These are phyloP conservation scores for Corrigiola litoralis DNA, from an alignment of 179 eudicot species.

Conservation along the genomic window DNA sequence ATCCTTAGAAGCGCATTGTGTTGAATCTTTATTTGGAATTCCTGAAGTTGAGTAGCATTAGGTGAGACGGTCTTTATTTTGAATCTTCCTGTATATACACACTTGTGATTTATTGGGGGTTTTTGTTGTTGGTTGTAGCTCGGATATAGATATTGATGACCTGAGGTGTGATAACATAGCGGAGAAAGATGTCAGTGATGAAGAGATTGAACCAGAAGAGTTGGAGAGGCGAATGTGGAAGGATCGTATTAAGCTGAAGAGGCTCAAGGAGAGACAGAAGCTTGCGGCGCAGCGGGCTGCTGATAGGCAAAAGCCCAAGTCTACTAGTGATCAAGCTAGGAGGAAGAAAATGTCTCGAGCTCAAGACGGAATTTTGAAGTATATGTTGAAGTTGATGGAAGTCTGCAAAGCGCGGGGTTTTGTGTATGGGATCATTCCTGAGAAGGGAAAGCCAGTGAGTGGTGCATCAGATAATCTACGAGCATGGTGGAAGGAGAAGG, in stretches of 20 bases:
- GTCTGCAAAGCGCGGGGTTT: constrained; percentile 85
- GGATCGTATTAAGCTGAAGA: constrained; percentile 67
- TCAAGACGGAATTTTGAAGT: constrained; percentile 88
- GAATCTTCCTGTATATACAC: too few relatives aligned
- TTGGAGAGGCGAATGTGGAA: constrained; percentile 85
- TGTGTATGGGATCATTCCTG: constrained; percentile 82
- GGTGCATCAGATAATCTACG: constrained; percentile 78
- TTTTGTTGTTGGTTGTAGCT: constrained; percentile 36
- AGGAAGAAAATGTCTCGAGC: constrained; percentile 88
- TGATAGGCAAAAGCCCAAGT: constrained; percentile 57
- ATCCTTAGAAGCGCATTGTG: too few relatives aligned
- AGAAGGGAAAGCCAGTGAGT: constrained; percentile 81
- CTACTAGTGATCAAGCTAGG: constrained; percentile 63
- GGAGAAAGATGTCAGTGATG: constrained; percentile 88
- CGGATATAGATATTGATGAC: constrained; percentile 82
- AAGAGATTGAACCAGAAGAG: constrained; percentile 76
- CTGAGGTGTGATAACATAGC: constrained; percentile 56
- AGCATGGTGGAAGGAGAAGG: constrained; percentile 95
- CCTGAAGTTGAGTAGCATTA: too few relatives aligned
- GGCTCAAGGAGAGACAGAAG: constrained; percentile 71
- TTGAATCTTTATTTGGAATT: too few relatives aligned
- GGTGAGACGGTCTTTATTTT: too few relatives aligned
- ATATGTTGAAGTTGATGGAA: constrained; percentile 85
- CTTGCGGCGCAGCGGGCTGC: constrained; percentile 57
- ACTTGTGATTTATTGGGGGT: constrained; percentile 6